Evolutionary conservation across 2,329 filamentous ascomycete species (phyloP).

Genomic region (Penicillium sp.): DNA sequence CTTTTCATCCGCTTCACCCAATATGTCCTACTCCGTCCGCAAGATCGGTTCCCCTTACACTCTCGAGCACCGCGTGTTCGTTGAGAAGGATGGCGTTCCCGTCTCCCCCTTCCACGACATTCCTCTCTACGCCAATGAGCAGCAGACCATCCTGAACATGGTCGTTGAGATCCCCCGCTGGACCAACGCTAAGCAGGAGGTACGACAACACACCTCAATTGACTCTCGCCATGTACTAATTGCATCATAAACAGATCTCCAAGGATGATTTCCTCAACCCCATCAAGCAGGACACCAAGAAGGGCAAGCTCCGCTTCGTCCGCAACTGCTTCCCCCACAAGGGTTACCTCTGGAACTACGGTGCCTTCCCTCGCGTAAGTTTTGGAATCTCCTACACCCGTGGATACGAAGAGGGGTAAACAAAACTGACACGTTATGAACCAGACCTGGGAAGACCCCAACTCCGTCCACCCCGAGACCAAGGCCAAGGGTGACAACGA

Average conservation of each 20-base stretch:
- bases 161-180: constrained; percentile 98
- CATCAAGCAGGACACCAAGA: constrained; percentile 99
- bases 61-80: constrained; percentile 93
- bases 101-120: constrained; percentile 98
- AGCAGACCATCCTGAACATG: constrained; percentile 98
- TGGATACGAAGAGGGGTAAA: constrained; percentile 6
- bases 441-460: constrained; percentile 99
- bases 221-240: constrained; percentile 16
- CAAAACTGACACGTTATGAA: background rate
- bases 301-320: constrained; percentile 98
- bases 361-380: constrained; percentile 92
- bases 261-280: constrained; percentile 98
- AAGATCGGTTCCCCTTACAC: constrained; percentile 90
- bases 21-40: constrained; percentile 66
- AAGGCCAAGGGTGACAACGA: constrained; percentile 99
- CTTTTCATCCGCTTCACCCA: constrained; percentile 42
- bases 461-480: constrained; percentile 92
- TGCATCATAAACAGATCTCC: constrained; percentile 67
- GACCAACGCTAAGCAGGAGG: constrained; percentile 99
- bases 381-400: background rate
- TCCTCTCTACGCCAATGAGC: constrained; percentile 92
- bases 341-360: constrained; percentile 99
- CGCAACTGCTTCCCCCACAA: constrained; percentile 99
- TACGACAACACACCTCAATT: constrained; percentile 45
- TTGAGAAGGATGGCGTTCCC: constrained; percentile 94